phyloP scores from a whole-genome alignment of 495 filamentous ascomycete species.

The Podospora conica region DNA sequence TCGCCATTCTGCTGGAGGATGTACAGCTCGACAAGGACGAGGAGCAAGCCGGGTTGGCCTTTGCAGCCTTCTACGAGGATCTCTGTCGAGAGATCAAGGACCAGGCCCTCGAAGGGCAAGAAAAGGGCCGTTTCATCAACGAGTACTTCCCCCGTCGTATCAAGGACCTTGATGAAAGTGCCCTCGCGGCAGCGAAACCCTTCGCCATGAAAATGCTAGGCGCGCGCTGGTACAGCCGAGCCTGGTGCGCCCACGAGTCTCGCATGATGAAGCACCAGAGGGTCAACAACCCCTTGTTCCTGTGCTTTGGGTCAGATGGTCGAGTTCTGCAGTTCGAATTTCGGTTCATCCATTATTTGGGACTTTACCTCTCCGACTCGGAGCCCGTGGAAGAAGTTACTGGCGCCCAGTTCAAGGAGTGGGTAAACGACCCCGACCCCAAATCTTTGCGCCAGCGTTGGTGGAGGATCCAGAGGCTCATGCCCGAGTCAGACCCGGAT shows the following conservation, averaged over 20 bases:
- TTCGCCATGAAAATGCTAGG: slow-evolving; percentile 18
- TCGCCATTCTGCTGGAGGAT: slow-evolving; percentile 23
- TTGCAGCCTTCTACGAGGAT: slow-evolving; percentile 13
- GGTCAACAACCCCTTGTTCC: slow-evolving; percentile 20
- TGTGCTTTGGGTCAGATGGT: slow-evolving; percentile 17
- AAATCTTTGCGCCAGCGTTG: slow-evolving; percentile 10
- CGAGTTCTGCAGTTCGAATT: slow-evolving; percentile 21
- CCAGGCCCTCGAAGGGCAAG: slow-evolving; percentile 5
- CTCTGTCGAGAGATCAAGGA: slow-evolving; percentile 1
- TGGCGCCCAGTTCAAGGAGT: too few relatives aligned
- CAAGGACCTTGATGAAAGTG: too few relatives aligned
- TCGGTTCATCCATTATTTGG: slow-evolving; percentile 12
- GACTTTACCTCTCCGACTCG: not conserved
- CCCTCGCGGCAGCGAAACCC: not conserved
- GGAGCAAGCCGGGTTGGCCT: slow-evolving; percentile 14
- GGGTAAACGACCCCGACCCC: slow-evolving; percentile 2
- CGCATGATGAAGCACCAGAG: slow-evolving; percentile 11
- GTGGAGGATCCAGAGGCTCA: slow-evolving; percentile 13
- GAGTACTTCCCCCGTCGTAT: slow-evolving; percentile 15
- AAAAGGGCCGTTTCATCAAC: slow-evolving; percentile 8
- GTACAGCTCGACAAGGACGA: slow-evolving; percentile 16
- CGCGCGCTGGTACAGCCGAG: slow-evolving; percentile 21
- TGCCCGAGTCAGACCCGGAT: not conserved
- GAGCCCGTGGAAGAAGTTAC: not conserved
- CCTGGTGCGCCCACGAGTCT: slow-evolving; percentile 26